These are phyloP conservation scores for Nakaseomyces delphensis DNA, from an alignment of 1,139 yeast genomes.

Conservation along the genomic window DNA sequence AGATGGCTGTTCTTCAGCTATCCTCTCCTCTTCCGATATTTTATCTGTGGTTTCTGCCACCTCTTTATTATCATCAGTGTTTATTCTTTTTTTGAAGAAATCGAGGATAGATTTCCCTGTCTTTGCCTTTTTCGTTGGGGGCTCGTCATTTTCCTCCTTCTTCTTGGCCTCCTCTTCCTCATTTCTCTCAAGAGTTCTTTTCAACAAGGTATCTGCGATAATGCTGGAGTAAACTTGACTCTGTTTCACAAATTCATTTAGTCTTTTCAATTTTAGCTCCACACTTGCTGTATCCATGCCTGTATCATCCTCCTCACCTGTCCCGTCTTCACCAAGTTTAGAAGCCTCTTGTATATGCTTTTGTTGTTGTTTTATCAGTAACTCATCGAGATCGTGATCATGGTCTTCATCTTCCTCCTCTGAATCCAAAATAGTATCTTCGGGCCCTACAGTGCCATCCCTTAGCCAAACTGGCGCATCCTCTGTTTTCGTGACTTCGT, in stretches of 20 bases:
- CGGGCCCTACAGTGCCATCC: slow-evolving; percentile 18
- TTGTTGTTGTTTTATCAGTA: slow-evolving; percentile 5
- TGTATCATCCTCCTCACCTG: slow-evolving; percentile 14
- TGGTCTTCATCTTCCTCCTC: slow-evolving; percentile 23
- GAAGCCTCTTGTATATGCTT: slow-evolving; percentile 9
- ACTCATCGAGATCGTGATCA: slow-evolving; percentile 11
- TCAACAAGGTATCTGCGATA: slow-evolving; percentile 65
- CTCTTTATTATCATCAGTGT: slow-evolving; percentile 11
- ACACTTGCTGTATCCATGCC: slow-evolving; percentile 22
- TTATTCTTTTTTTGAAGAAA: slow-evolving; percentile 20
- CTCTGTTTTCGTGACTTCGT: slow-evolving; percentile 6
- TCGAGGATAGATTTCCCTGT: slow-evolving; percentile 18
- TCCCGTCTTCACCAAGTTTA: slow-evolving; percentile 7
- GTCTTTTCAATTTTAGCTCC: slow-evolving; percentile 45
- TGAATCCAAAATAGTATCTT: slow-evolving; percentile 25
- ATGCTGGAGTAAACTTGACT: slow-evolving; percentile 79
- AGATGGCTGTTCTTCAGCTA: slow-evolving; percentile 46
- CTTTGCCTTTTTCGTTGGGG: slow-evolving; percentile 20
- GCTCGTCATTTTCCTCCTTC: slow-evolving; percentile 14
- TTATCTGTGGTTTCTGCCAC: slow-evolving; percentile 1
- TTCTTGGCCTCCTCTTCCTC: slow-evolving; percentile 7
- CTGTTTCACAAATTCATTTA: slow-evolving; percentile 66
- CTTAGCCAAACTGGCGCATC: slow-evolving; percentile 23
- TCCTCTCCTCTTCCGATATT: slow-evolving; percentile 11
- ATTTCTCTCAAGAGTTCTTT: slow-evolving; percentile 29